Evolutionary conservation across 140 eudicot species (phyloP), one percentile per base, ranked within the genome.

Genomic region (Stevia rebaudiana): DNA sequence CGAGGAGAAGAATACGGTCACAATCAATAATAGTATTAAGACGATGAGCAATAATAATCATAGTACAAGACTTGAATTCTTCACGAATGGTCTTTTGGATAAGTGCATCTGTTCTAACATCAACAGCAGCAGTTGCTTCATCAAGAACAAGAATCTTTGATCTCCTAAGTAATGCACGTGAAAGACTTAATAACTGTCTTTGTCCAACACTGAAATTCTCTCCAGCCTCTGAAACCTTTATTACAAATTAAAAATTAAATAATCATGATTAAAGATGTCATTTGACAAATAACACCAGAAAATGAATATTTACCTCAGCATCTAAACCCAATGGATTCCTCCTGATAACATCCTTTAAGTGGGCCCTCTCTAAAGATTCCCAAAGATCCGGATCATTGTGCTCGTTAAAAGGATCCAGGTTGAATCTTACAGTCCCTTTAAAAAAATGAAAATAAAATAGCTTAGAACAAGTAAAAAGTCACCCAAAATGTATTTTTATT

Each of bases 41-140:
- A 25, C 99, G 86, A 54, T 94, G 99, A 69, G 99, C 99, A 70
- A 94, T 88, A 39, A 86, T 88, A 75, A 94, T 94, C 99, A 94
- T 94, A 2, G 99, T 94, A 71, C 99, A 88, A 11, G 94, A 79
- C 55, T 80, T 94, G 48, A 94, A 88, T 82, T 88, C 95, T 80
- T 94, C 97, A 17, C 97, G 80, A n/a, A 94, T 94, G 25, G 99
- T 94, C 66, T 88, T 88, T 83, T 94, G 99, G 17, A 94, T 86
- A 69, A 94, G 95, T 59, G 97, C 95, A 78, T 94, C 99, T 49
- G 99, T 94, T 71, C 95, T 82, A 33, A 94, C 94, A 80, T 94
- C 99, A 74, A 94, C 97, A 17, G 99, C 97, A 21, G 99, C 99
- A 21, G 99, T 94, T 50, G 99, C 99, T 94, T 94, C 99, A 80